Evolutionary conservation across 805 yeast genomes (phyloP).

Genomic region (Kuraishia ogatae): DNA sequence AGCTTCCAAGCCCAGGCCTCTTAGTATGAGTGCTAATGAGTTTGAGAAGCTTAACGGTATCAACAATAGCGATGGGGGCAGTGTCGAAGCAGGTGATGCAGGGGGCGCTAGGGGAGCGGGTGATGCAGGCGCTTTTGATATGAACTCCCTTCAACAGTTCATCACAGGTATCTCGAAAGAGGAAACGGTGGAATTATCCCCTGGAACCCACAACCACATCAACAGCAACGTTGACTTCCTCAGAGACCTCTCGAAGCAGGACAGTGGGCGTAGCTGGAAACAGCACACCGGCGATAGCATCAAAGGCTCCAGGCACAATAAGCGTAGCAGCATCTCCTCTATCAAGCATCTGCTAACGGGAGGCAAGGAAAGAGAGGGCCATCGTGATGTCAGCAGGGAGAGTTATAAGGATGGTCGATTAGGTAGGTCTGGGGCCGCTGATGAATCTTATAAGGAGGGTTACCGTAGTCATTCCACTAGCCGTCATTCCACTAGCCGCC

Average conservation of each 20-base stretch:
- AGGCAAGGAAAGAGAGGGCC: slow-evolving; percentile 8
- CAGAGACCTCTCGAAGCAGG: slow-evolving; percentile 25
- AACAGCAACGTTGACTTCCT: slow-evolving; percentile 30
- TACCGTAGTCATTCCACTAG: slow-evolving; percentile 1
- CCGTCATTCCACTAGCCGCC: neutral
- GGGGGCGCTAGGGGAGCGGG: neutral
- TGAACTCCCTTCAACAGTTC: slow-evolving; percentile 12
- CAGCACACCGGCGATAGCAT: slow-evolving; percentile 22
- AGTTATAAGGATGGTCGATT: neutral
- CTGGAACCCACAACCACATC: slow-evolving; percentile 18
- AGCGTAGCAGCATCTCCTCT: slow-evolving; percentile 26
- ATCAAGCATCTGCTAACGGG: slow-evolving; percentile 26
- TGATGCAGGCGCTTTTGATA: neutral
- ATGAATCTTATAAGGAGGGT: neutral
- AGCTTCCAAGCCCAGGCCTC: slow-evolving; percentile 17
- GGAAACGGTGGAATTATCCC: slow-evolving; percentile 23
- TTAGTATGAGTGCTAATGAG: slow-evolving; percentile 24
- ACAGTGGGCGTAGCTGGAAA: slow-evolving; percentile 21
- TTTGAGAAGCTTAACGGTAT: slow-evolving; percentile 8
- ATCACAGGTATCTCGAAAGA: slow-evolving; percentile 21
- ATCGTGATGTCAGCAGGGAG: neutral
- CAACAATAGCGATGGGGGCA: neutral
- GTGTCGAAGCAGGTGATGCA: slow-evolving; percentile 8
- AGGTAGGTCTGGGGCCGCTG: neutral
- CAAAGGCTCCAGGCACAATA: slow-evolving; percentile 14